Percentiles rank a stretch among this genome's conserved stretches.
phyloP scores from a whole-genome alignment of 2,329 filamentous ascomycete species.

The Thelonectria rubi region DNA sequence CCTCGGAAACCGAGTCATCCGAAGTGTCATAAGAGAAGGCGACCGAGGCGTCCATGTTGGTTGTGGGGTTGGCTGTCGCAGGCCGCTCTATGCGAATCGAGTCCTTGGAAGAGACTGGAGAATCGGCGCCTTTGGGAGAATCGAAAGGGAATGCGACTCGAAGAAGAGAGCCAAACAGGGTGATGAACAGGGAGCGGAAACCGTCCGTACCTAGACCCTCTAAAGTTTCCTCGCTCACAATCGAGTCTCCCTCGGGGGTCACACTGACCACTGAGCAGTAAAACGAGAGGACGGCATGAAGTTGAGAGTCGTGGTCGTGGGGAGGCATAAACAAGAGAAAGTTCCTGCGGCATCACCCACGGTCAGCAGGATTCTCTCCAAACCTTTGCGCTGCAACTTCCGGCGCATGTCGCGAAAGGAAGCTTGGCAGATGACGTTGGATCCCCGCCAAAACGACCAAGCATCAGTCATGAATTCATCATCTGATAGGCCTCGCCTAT shows the following conservation, averaged over 20 bases:
- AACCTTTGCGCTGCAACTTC: background rate
- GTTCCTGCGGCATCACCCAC: constrained; percentile 64
- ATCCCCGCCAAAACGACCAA: constrained; percentile 42
- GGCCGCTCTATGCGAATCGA: constrained; percentile 24
- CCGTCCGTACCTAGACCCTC: constrained; percentile 90
- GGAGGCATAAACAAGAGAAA: constrained; percentile 90
- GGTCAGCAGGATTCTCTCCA: constrained; percentile 33
- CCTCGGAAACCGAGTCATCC: constrained; percentile 38
- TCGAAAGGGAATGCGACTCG: constrained; percentile 66
- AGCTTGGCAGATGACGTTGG: constrained; percentile 44
- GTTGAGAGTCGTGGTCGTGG: constrained; percentile 69
- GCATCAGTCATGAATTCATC: constrained; percentile 38
- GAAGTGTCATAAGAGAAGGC: constrained; percentile 33
- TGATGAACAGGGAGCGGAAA: constrained; percentile 66
- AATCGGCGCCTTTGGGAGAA: constrained; percentile 43
- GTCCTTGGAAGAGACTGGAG: constrained; percentile 28
- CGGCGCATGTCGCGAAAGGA: constrained; percentile 25
- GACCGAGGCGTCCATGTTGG: constrained; percentile 34
- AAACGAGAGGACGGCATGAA: constrained; percentile 87
- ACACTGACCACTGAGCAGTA: constrained; percentile 90
- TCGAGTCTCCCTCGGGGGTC: constrained; percentile 92
- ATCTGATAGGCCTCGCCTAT: constrained; percentile 33
- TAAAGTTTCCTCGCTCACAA: constrained; percentile 88
- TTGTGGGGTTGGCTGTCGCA: constrained; percentile 24
- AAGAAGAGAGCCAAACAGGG: constrained; percentile 80